Evolutionary conservation across 129 eudicot species (phyloP), one percentile per base, ranked within the genome.

Genomic region (Glebionis coronaria): DNA sequence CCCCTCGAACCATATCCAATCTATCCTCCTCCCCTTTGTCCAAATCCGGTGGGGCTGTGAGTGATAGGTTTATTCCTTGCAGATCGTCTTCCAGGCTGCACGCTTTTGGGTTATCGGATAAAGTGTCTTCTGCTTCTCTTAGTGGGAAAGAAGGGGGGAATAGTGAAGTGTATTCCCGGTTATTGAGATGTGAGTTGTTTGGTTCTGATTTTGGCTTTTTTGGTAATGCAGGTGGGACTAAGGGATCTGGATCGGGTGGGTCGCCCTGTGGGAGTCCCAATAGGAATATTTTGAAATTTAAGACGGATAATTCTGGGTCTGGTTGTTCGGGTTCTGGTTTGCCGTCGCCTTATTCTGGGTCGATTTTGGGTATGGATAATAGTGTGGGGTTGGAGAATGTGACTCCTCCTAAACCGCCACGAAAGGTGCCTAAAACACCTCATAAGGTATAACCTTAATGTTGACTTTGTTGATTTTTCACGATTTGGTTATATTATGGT

Each of bases 381-480:
- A 89, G 91, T 67, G 55, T 52, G 55, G 44, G 80, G 12, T 64
- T 47, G 14, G 97, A 87, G 76, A 81, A 71, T 61, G 69, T 76
- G 8, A 84, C 97, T 4, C 95, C 99, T 0, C 92, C 95, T 3
- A 93, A 93, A 72, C 92, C 97, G 6, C 90, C 91, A 12, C 63
- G 99, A 62, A 93, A 93, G 78, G 97, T 93, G 52, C 97, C 99
- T 42, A 93, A 89, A 83, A 85, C 97, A 21, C 97, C 99, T n/a
- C 97, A 93, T 60, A 93, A 93, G 99, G 99, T 93, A 80, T 13
- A 5, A 55, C 18, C 57, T 3, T 25, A 68, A 40, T 40, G 19
- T 29, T 15, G 9, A 15, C 16, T 18, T 18, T 10, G 14, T 20
- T 9, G 7, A 55, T 55, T 20, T 7, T 35, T 35, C 7, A 2